Evolutionary conservation across 768 basidiomycete species (phyloP).

Genomic region (Hypsizygus marmoreus): DNA sequence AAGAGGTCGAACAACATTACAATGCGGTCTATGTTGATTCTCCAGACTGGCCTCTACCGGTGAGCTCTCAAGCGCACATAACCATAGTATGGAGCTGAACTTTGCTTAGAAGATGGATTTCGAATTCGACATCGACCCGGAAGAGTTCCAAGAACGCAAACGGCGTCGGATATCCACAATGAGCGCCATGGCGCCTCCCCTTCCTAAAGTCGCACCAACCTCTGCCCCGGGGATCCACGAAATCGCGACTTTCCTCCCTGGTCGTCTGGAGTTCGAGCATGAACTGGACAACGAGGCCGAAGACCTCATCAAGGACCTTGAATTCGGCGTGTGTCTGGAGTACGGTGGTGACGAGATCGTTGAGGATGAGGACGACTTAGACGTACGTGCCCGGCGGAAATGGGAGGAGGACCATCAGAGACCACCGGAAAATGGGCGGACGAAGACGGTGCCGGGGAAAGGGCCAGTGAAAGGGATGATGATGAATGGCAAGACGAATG

Average conservation of each 20-base stretch:
- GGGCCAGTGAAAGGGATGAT: conserved; percentile 39
- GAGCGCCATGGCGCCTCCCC: conserved; percentile 54
- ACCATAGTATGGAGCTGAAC: conserved; percentile 13
- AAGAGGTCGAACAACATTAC: conserved; percentile 93
- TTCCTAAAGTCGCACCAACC: conserved; percentile 76
- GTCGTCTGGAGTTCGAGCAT: conserved; percentile 97
- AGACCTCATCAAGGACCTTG: conserved; percentile 91
- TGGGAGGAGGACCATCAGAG: conserved; percentile 50
- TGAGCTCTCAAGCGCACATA: conserved; percentile 37
- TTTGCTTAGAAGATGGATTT: conserved; percentile 49
- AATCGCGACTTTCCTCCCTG: conserved; percentile 89
- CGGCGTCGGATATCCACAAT: conserved; percentile 85
- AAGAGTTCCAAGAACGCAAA: conserved; percentile 88
- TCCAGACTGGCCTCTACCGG: conserved; percentile 78
- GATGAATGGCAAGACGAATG: conserved; percentile 46
- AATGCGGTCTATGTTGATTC: conserved; percentile 78
- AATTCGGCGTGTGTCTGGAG: conserved; percentile 86
- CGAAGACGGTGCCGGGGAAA: conserved; percentile 37
- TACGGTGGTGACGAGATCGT: conserved; percentile 83
- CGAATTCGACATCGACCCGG: conserved; percentile 71
- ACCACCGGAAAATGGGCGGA: conserved; percentile 26
- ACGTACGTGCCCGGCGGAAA: conserved; percentile 59
- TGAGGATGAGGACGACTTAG: conserved; percentile 78
- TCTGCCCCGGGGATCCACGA: conserved; percentile 94
- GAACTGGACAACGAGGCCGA: conserved; percentile 98